phyloP scores from a whole-genome alignment of 225 moss, liverwort and hornwort genomes.

The Sphagnum contortum region DNA sequence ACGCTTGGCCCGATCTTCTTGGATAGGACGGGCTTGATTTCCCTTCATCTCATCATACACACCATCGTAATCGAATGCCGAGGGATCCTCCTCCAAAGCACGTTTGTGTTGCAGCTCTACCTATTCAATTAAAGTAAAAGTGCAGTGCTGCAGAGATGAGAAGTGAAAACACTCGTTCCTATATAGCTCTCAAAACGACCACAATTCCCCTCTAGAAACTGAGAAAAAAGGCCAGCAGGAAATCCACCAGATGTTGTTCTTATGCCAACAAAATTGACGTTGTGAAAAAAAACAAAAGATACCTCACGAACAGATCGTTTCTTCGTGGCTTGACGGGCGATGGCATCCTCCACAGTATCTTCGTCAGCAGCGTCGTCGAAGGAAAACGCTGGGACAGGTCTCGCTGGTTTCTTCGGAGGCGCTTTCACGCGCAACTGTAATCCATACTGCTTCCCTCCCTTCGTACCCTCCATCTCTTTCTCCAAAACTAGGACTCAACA shows the following conservation, averaged over 20 bases:
- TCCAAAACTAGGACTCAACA: too few relatives aligned
- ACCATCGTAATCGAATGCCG: constrained; percentile 85
- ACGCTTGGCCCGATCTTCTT: constrained; percentile 81
- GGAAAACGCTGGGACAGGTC: constrained; percentile 27
- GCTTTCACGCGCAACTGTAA: constrained; percentile 50
- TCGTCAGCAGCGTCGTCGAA: constrained; percentile 50
- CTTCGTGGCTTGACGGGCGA: constrained; percentile 87
- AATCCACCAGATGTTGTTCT: too few relatives aligned
- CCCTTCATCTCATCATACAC: constrained; percentile 99
- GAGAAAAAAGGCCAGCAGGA: too few relatives aligned
- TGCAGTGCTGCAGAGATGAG: too few relatives aligned
- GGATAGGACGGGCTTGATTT: constrained; percentile 75
- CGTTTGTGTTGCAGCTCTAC: constrained; percentile 74
- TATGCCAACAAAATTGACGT: too few relatives aligned
- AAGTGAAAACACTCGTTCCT: too few relatives aligned
- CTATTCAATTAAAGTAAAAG: constrained; percentile 17
- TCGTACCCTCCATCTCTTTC: neutral
- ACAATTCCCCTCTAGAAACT: too few relatives aligned
- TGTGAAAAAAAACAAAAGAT: neutral
- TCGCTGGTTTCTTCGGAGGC: constrained; percentile 30
- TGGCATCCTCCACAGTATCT: constrained; percentile 66
- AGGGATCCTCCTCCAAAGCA: constrained; percentile 76
- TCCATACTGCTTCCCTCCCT: constrained; percentile 44
- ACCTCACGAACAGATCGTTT: constrained; percentile 82
- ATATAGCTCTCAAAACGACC: too few relatives aligned